Conservation (phyloP, 1,139 yeast genomes). For the Saccharomyces hybrid region DNA sequence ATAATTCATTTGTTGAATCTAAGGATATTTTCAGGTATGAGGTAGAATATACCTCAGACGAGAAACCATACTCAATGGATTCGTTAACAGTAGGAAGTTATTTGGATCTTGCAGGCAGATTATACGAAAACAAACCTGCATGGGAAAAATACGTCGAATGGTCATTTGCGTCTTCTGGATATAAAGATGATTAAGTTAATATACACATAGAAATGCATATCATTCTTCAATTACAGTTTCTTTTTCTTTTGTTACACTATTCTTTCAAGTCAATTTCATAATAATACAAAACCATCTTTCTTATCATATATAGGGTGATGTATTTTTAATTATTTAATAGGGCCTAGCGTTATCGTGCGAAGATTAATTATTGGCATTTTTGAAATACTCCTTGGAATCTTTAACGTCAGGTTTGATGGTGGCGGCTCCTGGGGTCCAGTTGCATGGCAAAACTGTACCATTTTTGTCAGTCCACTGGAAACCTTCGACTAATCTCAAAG, state of each 20-base stretch:
- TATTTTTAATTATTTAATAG: neutral
- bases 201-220: neutral
- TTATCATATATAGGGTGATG: neutral
- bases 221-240: neutral
- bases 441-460: conserved; percentile 99
- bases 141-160: conserved; percentile 39
- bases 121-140: conserved; percentile 35
- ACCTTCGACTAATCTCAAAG: conserved; percentile 93
- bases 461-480: conserved; percentile 97
- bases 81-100: conserved; percentile 53
- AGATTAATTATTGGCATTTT: conserved; percentile 21
- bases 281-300: neutral
- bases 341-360: neutral
- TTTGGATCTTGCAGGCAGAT: conserved; percentile 46
- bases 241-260: neutral
- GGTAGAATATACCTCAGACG: conserved; percentile 63
- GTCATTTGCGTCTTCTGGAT: conserved; percentile 58
- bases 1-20: conserved; percentile 13
- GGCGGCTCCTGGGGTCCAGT: conserved; percentile 97
- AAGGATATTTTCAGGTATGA: conserved; percentile 47
- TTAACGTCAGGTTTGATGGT: conserved; percentile 85
- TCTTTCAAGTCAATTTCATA: neutral
- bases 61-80: conserved; percentile 47
- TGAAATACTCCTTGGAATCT: conserved; percentile 48
- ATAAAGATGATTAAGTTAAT: conserved; percentile 37